Base-by-base conservation (phyloP, 768 basidiomycete species). In the Leccinum truebloodii region DNA sequence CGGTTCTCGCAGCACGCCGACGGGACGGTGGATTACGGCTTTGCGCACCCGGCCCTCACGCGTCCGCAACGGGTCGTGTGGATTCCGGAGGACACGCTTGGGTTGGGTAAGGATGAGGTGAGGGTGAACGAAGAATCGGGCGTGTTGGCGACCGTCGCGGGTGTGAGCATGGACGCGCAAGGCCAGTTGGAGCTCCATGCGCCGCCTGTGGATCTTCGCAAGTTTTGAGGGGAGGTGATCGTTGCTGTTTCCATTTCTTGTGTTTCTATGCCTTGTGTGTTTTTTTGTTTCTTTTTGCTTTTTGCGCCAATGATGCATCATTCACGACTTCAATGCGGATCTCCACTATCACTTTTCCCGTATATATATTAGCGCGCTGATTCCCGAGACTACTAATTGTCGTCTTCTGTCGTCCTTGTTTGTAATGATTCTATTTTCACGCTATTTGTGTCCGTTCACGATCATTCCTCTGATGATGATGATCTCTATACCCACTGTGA, bases 31-130 rank as follows among this genome's bases (percentile, higher is more conserved):
- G 71, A 84, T 54, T 86, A 86, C 67, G 88, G 89, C 13, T 98
- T 96, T 76, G 86, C 90, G 51, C 96, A 96, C 67, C 96, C 96
- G 16, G 94, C 94, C 7, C 81, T 84, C 57, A 84, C 78, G 62
- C 75, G 85, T 54, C 85, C 90, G 52, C 92, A 94, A 75, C 81
- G 87, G 63, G 79, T 85, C 5, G 77, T 98, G 34, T 98, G 96
- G 96, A 73, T 98, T 57, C 92, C 96, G 22, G 74, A 77, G 41
- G 96, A 98, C 71, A 66, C 74, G 6, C 64, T 64, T 22, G 71
- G 71, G n/a, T 34, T 94, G 57, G 84, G 80, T 1, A 75, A 78
- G 39, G 83, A 83, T 61, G 91, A 92, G 77, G 85, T 82, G 64
- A 70, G 76, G 62, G 83, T 75, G 63, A 87, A 87, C 71, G 69